These are phyloP conservation scores for Stellera chamaejasme DNA, from an alignment of 345 rosid genomes.

Conservation along the genomic window DNA sequence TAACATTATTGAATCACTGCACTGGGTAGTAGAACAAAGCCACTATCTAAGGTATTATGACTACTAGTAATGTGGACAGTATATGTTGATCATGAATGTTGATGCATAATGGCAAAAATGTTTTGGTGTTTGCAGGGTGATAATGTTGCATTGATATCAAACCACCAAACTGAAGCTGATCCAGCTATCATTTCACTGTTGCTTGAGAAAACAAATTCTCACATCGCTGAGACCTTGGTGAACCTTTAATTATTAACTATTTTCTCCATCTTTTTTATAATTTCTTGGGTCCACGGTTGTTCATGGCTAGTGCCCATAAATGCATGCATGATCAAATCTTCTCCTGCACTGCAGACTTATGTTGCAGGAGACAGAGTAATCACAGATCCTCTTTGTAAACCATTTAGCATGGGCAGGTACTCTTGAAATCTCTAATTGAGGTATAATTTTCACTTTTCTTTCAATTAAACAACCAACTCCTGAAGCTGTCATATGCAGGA, in stretches of 20 bases:
- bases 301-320: too few relatives aligned
- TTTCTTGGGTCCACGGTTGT: too few relatives aligned
- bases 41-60: too few relatives aligned
- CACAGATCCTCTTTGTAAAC: conserved; percentile 96
- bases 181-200: conserved; percentile 80
- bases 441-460: conserved; percentile 18
- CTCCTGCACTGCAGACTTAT: conserved; percentile 48
- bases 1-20: too few relatives aligned
- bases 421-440: conserved; percentile 7
- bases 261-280: background rate
- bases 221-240: conserved; percentile 70
- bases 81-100: too few relatives aligned
- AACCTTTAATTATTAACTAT: conserved; percentile 6
- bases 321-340: conserved; percentile 15
- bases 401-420: conserved; percentile 99
- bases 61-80: too few relatives aligned
- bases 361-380: conserved; percentile 97
- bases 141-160: conserved; percentile 78
- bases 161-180: conserved; percentile 98
- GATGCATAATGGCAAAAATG: too few relatives aligned
- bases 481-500: conserved; percentile 33
- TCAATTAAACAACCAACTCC: conserved; percentile 11
- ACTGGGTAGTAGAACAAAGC: too few relatives aligned
- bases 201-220: conserved; percentile 68
- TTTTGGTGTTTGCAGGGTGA: conserved; percentile 60